Conservation (phyloP, 2,329 filamentous ascomycete species). For the Fusarium albosuccineum region DNA sequence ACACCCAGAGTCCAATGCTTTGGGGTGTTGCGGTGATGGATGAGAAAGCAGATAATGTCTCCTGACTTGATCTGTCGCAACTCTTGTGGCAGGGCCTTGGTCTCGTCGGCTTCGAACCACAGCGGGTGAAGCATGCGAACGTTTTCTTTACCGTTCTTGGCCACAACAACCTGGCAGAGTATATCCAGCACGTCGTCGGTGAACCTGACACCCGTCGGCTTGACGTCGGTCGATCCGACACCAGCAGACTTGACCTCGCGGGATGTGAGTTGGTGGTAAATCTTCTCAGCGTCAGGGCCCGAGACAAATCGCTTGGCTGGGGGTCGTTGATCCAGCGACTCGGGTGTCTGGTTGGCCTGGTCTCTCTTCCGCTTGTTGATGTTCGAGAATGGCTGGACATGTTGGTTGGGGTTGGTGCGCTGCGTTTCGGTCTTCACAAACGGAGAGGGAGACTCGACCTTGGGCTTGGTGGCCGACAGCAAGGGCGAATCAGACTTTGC, state of each 20-base stretch:
- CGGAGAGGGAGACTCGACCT: neutral
- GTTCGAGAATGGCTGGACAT: too few species aligned
- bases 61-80: neutral
- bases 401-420: too few species aligned
- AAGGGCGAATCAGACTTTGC: too few species aligned
- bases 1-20: slow-evolving; percentile 7
- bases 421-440: too few species aligned
- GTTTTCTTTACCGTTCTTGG: neutral
- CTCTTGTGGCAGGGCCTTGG: neutral
- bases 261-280: slow-evolving; percentile 8
- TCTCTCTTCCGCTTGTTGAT: slow-evolving; percentile 19
- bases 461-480: neutral
- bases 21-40: slow-evolving; percentile 1
- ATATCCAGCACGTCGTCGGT: neutral
- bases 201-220: neutral
- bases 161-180: neutral
- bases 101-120: slow-evolving; percentile 8
- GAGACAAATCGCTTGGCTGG: fast-evolving
- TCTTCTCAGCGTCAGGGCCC: neutral
- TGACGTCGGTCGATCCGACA: too few species aligned
- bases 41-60: slow-evolving; percentile 2
- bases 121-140: slow-evolving; percentile 7
- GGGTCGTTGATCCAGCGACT: neutral
- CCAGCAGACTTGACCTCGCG: too few species aligned
- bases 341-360: fast-evolving